Evolutionary conservation across 2,329 filamentous ascomycete genomes (phyloP), one percentile per base, ranked within the genome.

Genomic region (Phyllosticta ampelicida): DNA sequence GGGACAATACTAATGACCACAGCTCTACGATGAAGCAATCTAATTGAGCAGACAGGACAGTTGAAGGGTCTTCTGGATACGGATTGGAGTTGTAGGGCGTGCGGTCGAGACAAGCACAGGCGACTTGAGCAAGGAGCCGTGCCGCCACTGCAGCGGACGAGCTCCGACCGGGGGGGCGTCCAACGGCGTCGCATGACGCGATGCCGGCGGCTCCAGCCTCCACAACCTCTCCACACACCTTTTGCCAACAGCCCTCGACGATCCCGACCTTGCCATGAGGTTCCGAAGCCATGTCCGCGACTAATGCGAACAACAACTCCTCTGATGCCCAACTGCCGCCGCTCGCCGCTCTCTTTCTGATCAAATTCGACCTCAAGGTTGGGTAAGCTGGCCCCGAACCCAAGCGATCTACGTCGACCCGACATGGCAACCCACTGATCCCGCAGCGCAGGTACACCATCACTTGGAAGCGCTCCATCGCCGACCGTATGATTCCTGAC

Each of bases 361-460:
- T 95, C 73, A 84, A 88, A 68, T 96, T 96, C 75, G 90, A 96
- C 73, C 87, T 92, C 75, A 94, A 91, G 72, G 86, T 90, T 67
- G 90, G 90, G 77, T 95, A 86, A 48, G 71, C 70, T 44, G 30
- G 23, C 53, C 21, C 44, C 44, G 13, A 21, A 28, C n/a, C n/a
- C n/a, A n/a, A n/a, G n/a, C n/a, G n/a, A n/a, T 19, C 30, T n/a
- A 49, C 26, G 30, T 9, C 49, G 18, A 51, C 13, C 13, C 49
- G 18, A 51, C 13, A 16, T 8, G 13, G 8, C 36, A 10, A n/a
- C 13, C 19, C 18, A 19, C 60, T 59, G 53, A 51, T 55, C n/a
- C 48, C 44, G 36, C 55, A 48, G 48, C 48, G 23, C 66, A 86
- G 83, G 63, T 86, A 87, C 68, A 95, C 90, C 51, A 87, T 97